phyloP scores from a whole-genome alignment of 495 filamentous ascomycete species.

The Talaromyces stipitatus region DNA sequence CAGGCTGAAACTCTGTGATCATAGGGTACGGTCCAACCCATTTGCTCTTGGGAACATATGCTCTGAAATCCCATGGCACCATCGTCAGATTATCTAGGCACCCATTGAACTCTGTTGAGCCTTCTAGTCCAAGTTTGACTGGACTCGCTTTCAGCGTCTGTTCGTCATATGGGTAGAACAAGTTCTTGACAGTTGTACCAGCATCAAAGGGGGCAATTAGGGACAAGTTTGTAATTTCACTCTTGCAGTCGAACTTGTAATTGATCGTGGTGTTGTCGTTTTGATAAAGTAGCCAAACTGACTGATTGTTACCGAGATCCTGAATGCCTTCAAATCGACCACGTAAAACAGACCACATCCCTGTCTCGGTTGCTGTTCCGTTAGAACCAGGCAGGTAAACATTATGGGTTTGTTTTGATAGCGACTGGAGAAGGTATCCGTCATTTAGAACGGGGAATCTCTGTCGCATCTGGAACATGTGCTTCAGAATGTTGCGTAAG shows the following conservation, averaged over 20 bases:
- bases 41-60: slow-evolving; percentile 48
- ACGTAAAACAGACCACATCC: slow-evolving; percentile 60
- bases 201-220: slow-evolving; percentile 53
- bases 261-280: slow-evolving; percentile 50
- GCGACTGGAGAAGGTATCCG: slow-evolving; percentile 50
- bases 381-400: slow-evolving; percentile 47
- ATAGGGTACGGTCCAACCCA: slow-evolving; percentile 51
- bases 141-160: slow-evolving; percentile 34
- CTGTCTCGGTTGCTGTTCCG: slow-evolving; percentile 50
- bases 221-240: slow-evolving; percentile 26
- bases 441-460: slow-evolving; percentile 56
- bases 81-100: slow-evolving; percentile 49
- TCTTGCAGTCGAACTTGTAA: slow-evolving; percentile 54
- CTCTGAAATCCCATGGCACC: slow-evolving; percentile 53
- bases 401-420: slow-evolving; percentile 52
- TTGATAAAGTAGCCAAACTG: slow-evolving; percentile 61
- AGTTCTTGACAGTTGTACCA: slow-evolving; percentile 52
- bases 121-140: slow-evolving; percentile 33
- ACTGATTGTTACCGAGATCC: slow-evolving; percentile 45
- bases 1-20: slow-evolving; percentile 58
- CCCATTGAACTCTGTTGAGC: slow-evolving; percentile 42
- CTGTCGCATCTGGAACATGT: slow-evolving; percentile 57
- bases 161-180: slow-evolving; percentile 61
- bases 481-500: slow-evolving; percentile 57
- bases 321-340: slow-evolving; percentile 43